Percentiles rank a stretch among this genome's conserved stretches.
phyloP scores from a whole-genome alignment of 441 rosid species.

The Populus trichocarpa region DNA sequence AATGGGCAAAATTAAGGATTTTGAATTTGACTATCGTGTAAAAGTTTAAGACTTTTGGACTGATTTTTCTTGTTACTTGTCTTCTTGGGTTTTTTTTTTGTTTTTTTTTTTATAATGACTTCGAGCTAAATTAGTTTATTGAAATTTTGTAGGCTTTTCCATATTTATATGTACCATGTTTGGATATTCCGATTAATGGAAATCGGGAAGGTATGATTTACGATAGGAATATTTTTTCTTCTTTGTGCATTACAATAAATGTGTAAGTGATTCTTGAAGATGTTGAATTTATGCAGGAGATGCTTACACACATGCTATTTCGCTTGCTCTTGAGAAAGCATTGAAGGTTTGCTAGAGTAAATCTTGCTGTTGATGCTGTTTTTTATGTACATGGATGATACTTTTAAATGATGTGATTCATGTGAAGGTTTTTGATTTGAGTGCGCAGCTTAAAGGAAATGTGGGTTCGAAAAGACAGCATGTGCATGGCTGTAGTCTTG shows the following conservation, averaged over 20 bases:
- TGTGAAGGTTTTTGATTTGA: constrained; percentile 26
- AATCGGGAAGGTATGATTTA: constrained; percentile 48
- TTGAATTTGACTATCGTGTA: neutral
- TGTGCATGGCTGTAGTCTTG: constrained; percentile 81
- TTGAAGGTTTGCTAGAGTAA: constrained; percentile 55
- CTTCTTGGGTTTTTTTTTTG: neutral
- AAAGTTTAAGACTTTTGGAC: neutral
- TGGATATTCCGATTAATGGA: constrained; percentile 49
- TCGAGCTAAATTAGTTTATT: constrained; percentile 8
- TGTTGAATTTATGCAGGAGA: constrained; percentile 42
- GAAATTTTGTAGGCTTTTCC: constrained; percentile 75
- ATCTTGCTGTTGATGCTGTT: neutral
- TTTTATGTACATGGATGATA: neutral
- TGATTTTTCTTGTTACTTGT: neutral
- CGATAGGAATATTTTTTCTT: neutral
- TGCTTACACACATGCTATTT: constrained; percentile 40
- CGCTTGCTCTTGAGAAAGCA: constrained; percentile 78
- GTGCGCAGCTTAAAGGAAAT: constrained; percentile 62
- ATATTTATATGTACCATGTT: constrained; percentile 75
- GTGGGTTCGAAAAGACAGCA: constrained; percentile 78
- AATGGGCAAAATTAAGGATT: neutral
- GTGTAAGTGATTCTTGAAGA: constrained; percentile 4
- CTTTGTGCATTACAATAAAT: neutral
- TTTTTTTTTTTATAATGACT: neutral
- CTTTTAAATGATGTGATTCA: neutral